Base-by-base conservation (phyloP, 805 yeast species). In the Nakazawaea ambrosiae region DNA sequence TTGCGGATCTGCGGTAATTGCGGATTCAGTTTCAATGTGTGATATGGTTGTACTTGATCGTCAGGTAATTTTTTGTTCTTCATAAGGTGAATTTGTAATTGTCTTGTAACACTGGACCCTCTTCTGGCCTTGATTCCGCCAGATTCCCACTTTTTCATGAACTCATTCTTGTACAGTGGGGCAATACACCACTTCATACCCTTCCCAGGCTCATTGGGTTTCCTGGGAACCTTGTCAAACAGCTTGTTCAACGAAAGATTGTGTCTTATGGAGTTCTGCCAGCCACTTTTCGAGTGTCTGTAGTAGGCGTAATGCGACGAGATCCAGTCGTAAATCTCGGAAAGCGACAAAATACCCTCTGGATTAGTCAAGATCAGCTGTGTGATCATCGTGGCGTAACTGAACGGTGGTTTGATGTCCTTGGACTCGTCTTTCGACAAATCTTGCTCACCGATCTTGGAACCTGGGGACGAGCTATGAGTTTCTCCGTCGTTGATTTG, bases 181-280 rank as follows among this genome's bases (percentile, higher is more conserved):
- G 88, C 78, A 42, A 92, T 89, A 62, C 88, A 94, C 99, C 99
- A 92, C 61, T 92, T 92, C 95, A 92, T 90, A 46, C 98, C 97
- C 59, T 92, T 92, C 14, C 99, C 98, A 0, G 97, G 97, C 62
- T 92, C 97, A 57, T 87, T 82, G 22, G 95, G 89, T 54, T 84
- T 75, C 52, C 99, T 73, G 28, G 97, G 96, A 17, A 90, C 97
- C 61, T 92, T 92, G 53, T 90, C 97, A 63, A 92, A 92, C 12
- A 98, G 97, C 65, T 90, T 92, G 61, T 92, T 92, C 42, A 92
- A 67, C 2, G 97, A 88, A 39, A 92, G 65, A 57, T 92, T 92
- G 60, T 92, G 98, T 49, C 98, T 78, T 48, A 92, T 90, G 5
- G 96, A 88, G 62, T 92, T 92, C 63, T 92, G 98, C 98, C 98